phyloP scores from a whole-genome alignment of 805 yeast genomes.

The Lipomyces spencermartinsiae region DNA sequence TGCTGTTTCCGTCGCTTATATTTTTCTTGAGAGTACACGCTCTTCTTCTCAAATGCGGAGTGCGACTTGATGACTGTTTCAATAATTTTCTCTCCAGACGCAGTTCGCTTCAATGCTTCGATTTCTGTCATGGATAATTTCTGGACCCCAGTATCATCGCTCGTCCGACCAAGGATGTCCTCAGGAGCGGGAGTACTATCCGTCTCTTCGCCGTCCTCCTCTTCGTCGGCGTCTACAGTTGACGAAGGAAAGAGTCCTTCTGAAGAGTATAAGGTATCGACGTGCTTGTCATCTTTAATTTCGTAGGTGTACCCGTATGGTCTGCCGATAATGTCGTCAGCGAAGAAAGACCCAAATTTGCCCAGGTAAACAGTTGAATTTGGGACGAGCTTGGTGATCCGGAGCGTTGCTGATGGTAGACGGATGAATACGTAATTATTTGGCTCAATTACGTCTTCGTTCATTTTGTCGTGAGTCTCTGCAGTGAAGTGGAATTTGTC shows the following conservation, averaged over 20 bases:
- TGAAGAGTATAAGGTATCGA: slow-evolving; percentile 38
- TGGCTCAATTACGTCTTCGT: slow-evolving; percentile 49
- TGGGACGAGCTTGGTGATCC: slow-evolving; percentile 69
- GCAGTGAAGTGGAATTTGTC: neutral
- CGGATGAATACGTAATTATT: slow-evolving; percentile 67
- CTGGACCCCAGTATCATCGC: slow-evolving; percentile 73
- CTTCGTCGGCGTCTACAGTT: slow-evolving; percentile 27
- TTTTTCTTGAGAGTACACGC: slow-evolving; percentile 88
- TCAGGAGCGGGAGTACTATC: slow-evolving; percentile 44
- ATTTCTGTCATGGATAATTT: slow-evolving; percentile 79
- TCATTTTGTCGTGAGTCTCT: slow-evolving; percentile 11
- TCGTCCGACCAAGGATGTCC: slow-evolving; percentile 52
- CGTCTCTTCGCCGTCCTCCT: slow-evolving; percentile 42
- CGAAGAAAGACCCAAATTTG: slow-evolving; percentile 86
- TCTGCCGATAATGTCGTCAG: slow-evolving; percentile 75
- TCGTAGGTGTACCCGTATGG: slow-evolving; percentile 92
- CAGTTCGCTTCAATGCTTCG: slow-evolving; percentile 70
- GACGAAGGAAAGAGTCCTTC: slow-evolving; percentile 36
- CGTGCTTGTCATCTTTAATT: slow-evolving; percentile 59
- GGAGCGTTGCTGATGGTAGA: slow-evolving; percentile 81
- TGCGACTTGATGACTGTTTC: slow-evolving; percentile 83
- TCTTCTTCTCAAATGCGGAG: slow-evolving; percentile 85
- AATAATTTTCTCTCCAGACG: slow-evolving; percentile 76
- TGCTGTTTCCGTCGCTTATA: slow-evolving; percentile 89
- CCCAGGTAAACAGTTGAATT: slow-evolving; percentile 76